Conservation (phyloP, 2,329 filamentous ascomycete genomes). For the Zymoseptoria pseudotritici region DNA sequence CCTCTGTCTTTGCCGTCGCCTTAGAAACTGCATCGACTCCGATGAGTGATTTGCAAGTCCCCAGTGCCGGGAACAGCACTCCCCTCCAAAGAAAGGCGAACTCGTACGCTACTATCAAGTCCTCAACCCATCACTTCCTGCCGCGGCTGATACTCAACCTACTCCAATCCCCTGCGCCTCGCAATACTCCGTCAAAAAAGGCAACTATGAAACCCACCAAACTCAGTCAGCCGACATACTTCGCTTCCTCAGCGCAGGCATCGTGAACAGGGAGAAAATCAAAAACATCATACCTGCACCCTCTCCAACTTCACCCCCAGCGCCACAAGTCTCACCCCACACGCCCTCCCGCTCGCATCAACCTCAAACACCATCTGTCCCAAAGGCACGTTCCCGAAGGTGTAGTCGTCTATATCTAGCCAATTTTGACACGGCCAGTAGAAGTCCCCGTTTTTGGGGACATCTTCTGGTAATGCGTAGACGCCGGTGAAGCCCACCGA, state of each 20-base stretch:
- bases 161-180: background rate
- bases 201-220: background rate
- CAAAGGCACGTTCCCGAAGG: slow-evolving; percentile 14
- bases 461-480: slow-evolving; percentile 9
- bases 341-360: slow-evolving; percentile 12
- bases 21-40: too few relatives aligned
- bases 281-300: slow-evolving; percentile 6
- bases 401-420: slow-evolving; percentile 17
- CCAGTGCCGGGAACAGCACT: too few relatives aligned
- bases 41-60: too few relatives aligned
- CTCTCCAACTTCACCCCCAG: slow-evolving; percentile 10
- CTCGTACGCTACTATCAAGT: too few relatives aligned
- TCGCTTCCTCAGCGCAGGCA: background rate
- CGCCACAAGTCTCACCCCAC: slow-evolving; percentile 10
- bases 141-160: too few relatives aligned
- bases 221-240: background rate
- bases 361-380: slow-evolving; percentile 19
- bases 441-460: slow-evolving; percentile 10
- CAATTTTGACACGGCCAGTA: slow-evolving; percentile 12
- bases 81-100: too few relatives aligned
- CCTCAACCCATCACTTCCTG: too few relatives aligned
- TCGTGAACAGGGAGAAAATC: background rate
- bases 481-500: slow-evolving; percentile 12
- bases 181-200: background rate
- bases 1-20: too few relatives aligned